Evolutionary conservation across 306 rosid species (phyloP).

Genomic region (Macrotyloma uniflorum): DNA sequence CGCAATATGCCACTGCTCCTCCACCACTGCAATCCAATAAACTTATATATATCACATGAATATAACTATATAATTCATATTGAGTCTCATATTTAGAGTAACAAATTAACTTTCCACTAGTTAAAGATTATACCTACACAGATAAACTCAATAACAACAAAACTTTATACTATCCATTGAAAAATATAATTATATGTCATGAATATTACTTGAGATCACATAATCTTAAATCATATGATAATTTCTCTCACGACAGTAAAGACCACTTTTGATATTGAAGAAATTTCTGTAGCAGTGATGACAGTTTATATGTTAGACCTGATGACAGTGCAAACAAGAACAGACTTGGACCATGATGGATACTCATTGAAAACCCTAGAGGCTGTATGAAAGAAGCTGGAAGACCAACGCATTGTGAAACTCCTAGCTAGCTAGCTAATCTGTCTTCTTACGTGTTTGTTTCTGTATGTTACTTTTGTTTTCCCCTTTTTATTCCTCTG

Average conservation of each 20-base stretch:
- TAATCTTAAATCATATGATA: too few relatives aligned
- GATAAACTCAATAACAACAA: neutral
- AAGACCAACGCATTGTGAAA: constrained; percentile 57
- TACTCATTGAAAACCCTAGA: constrained; percentile 59
- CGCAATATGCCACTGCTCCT: constrained; percentile 70
- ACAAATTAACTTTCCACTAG: neutral
- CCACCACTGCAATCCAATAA: constrained; percentile 69
- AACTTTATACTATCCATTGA: too few relatives aligned
- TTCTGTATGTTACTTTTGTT: neutral
- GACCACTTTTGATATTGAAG: too few relatives aligned
- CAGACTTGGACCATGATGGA: constrained; percentile 67
- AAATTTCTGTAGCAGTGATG: neutral
- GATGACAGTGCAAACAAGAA: constrained; percentile 71
- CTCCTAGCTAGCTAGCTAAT: neutral
- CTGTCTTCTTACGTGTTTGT: constrained; percentile 7
- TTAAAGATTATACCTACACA: neutral
- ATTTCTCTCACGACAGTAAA: neutral
- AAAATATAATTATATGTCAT: neutral
- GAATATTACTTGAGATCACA: too few relatives aligned
- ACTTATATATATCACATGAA: too few relatives aligned
- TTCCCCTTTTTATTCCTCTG: neutral
- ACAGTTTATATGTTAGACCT: constrained; percentile 50
- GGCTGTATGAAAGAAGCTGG: constrained; percentile 51
- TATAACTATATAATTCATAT: neutral
- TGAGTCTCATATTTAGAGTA: neutral